Conservation (phyloP, 768 basidiomycete genomes). For the Serpula lacrymans region DNA sequence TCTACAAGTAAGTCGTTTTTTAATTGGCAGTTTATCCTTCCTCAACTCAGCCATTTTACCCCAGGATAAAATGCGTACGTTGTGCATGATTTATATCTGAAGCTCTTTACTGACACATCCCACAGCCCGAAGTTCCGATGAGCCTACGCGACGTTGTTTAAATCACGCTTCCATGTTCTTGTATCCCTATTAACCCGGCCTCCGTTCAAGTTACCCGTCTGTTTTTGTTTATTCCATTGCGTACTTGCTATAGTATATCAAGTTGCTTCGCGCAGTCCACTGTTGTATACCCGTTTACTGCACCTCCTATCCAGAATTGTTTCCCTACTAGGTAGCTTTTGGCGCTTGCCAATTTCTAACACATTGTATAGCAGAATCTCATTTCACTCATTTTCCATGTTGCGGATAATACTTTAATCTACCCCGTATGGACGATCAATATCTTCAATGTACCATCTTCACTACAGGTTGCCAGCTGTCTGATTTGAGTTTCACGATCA, state of each 20-base stretch:
- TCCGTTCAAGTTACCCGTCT: slow-evolving; percentile 28
- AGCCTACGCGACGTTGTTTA: slow-evolving; percentile 87
- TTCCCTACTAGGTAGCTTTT: slow-evolving; percentile 52
- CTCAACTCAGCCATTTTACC: too few relatives aligned
- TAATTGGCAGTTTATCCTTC: slow-evolving; percentile 12
- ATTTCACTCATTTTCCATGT: slow-evolving; percentile 7
- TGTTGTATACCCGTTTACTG: slow-evolving; percentile 72
- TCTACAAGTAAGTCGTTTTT: slow-evolving; percentile 73
- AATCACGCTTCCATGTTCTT: slow-evolving; percentile 54
- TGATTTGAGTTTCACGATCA: slow-evolving; percentile 20
- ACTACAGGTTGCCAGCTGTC: slow-evolving; percentile 79
- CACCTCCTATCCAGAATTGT: slow-evolving; percentile 55
- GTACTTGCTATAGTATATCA: slow-evolving; percentile 50
- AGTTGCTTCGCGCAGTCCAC: slow-evolving; percentile 41
- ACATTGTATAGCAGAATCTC: slow-evolving; percentile 66
- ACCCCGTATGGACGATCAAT: slow-evolving; percentile 53
- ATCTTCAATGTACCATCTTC: slow-evolving; percentile 91
- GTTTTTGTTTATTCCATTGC: slow-evolving; percentile 36
- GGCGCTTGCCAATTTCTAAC: slow-evolving; percentile 43
- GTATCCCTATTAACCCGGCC: slow-evolving; percentile 76
- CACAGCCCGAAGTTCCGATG: slow-evolving; percentile 86
- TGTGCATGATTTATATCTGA: neutral
- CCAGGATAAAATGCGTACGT: slow-evolving; percentile 87
- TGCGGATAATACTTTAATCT: slow-evolving; percentile 38
- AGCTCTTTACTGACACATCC: slow-evolving; percentile 20